Evolutionary conservation across 768 basidiomycete genomes (phyloP).

Genomic region (Russula sp.): DNA sequence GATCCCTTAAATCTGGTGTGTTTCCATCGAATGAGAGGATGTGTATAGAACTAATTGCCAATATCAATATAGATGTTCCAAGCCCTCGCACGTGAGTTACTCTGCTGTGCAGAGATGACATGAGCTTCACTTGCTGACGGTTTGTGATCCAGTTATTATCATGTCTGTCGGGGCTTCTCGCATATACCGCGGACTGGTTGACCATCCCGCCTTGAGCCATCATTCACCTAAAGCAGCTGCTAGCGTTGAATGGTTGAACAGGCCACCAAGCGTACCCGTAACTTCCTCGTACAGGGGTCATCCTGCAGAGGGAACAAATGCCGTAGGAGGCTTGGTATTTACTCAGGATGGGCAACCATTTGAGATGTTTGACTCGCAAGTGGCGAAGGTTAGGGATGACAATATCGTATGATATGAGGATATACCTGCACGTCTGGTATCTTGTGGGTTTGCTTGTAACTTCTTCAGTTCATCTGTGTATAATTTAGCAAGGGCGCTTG

Average conservation of each 20-base stretch:
- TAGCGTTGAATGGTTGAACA: neutral
- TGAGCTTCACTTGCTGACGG: neutral
- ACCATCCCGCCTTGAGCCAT: neutral
- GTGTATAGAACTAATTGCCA: neutral
- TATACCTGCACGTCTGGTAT: neutral
- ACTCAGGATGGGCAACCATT: neutral
- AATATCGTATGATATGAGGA: neutral
- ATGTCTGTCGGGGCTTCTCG: conserved; percentile 10
- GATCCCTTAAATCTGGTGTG: conserved; percentile 17
- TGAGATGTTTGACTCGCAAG: neutral
- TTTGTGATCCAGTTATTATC: conserved; percentile 2
- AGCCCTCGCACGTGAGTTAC: neutral
- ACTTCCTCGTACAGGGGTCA: neutral
- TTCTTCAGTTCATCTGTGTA: neutral
- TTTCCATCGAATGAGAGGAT: neutral
- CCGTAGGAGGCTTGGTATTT: neutral
- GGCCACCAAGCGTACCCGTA: neutral
- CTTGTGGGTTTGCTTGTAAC: neutral
- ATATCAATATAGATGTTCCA: conserved; percentile 9
- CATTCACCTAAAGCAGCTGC: neutral
- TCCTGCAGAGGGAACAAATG: neutral
- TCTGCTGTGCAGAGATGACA: neutral
- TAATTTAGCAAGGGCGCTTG: neutral
- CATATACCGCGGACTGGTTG: conserved; percentile 14
- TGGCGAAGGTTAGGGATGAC: neutral